Evolutionary conservation across 1,139 yeast species (phyloP).

Genomic region (Meyerozyma athensensis): DNA sequence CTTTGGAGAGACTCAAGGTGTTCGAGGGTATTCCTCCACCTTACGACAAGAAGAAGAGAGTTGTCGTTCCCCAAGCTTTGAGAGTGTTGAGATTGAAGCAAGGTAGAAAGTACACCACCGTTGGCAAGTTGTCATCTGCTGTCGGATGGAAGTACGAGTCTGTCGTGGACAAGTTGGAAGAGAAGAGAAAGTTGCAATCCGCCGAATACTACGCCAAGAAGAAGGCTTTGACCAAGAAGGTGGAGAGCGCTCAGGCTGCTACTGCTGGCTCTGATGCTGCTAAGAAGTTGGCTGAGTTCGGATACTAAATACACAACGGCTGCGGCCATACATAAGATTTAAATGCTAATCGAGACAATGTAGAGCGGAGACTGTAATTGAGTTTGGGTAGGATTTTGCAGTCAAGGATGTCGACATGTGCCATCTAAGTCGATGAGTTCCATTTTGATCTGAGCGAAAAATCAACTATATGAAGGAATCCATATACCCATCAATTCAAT

Average conservation of each 20-base stretch:
- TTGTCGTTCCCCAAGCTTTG: constrained; percentile 99
- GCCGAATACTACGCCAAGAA: constrained; percentile 99
- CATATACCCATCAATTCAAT: no score
- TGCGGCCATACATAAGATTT: constrained; percentile 1
- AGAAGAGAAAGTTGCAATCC: constrained; percentile 98
- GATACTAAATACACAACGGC: constrained; percentile 50
- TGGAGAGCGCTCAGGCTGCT: constrained; percentile 77
- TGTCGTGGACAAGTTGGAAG: constrained; percentile 95
- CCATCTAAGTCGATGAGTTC: constrained; percentile 16
- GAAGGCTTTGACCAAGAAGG: constrained; percentile 93
- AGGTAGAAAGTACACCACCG: constrained; percentile 99
- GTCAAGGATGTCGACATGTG: constrained; percentile 5
- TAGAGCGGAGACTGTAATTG: neutral
- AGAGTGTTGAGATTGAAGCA: constrained; percentile 99
- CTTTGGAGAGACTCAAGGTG: constrained; percentile 98
- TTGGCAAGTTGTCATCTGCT: constrained; percentile 92
- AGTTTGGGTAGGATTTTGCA: neutral
- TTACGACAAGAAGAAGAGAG: constrained; percentile 99
- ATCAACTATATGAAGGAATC: no score
- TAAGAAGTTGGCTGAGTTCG: constrained; percentile 72
- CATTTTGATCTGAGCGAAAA: no score
- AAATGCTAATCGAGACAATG: constrained; percentile 1
- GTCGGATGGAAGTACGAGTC: constrained; percentile 99
- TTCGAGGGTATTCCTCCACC: constrained; percentile 99
- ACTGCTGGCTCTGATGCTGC: constrained; percentile 73